Base-by-base conservation (phyloP, 2,329 filamentous ascomycete species). In the Scedosporium minutisporum region DNA sequence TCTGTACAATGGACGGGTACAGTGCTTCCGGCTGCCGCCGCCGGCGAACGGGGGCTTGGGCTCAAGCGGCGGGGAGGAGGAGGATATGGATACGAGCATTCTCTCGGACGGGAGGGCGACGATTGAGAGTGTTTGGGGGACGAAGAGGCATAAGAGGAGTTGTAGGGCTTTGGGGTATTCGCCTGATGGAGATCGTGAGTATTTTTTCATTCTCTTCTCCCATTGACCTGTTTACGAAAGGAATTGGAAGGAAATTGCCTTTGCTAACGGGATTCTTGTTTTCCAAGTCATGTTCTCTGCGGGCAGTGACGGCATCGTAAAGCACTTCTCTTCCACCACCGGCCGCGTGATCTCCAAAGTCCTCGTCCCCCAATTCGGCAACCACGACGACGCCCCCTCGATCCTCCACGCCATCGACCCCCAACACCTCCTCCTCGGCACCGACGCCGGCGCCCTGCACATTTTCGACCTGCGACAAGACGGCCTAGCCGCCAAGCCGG, bases 111-210 rank as follows among this genome's bases (percentile, higher is more conserved):
- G 91, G 10, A 88, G 83, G 65, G 89, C 87, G 53, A 85, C 87
- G 63, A 89, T 97, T 65, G 89, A 93, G 68, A 91, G 88, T 0
- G 78, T 87, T 64, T 99, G 95, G 95, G 84, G 85, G 69, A 97
- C 95, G 4, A 82, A 87, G 67, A 83, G 95, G 65, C 95, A 99
- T 77, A 96, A 96, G 79, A 93, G 92, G 12, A 97, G 92, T 80
- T 97, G 93, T 72, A 84, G 95, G 61, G 87, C 86, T 64, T 77
- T 97, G 62, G 86, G 82, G 4, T 97, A 93, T 75, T 88, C 86
- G 66, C 75, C 85, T 63, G 93, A 97, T 72, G 95, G 93, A 16
- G 78, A 84, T 66, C 81, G 87, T 79, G 75, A 81, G 76, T 86
- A 46, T 33, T 53, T 23, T 55, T 29, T 65, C 46, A 55, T 14